Evolutionary conservation across 192 early-diverging fungal genomes (phyloP).

Genomic region (Gonapodya sp.): DNA sequence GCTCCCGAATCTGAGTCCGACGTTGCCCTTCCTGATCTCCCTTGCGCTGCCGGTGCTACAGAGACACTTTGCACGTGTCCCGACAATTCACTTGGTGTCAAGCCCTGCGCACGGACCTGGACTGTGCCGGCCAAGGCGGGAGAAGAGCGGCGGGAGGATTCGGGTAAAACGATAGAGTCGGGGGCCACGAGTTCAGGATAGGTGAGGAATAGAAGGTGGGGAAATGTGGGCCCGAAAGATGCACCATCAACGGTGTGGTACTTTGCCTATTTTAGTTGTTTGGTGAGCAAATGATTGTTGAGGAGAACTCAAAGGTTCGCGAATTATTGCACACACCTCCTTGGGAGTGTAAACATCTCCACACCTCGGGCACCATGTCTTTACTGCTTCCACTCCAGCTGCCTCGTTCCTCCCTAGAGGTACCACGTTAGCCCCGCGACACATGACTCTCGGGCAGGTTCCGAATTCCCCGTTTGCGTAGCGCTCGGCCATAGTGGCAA

Average conservation of each 20-base stretch:
- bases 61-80: too few relatives aligned
- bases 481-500: constrained; percentile 73
- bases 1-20: constrained; percentile 10
- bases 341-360: constrained; percentile 67
- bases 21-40: too few relatives aligned
- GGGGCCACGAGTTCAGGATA: constrained; percentile 65
- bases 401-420: constrained; percentile 65
- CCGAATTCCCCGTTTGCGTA: constrained; percentile 71
- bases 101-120: too few relatives aligned
- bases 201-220: constrained; percentile 80
- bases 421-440: constrained; percentile 46
- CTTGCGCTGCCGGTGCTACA: too few relatives aligned
- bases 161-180: constrained; percentile 17
- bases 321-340: constrained; percentile 57
- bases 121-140: too few relatives aligned
- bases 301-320: too few relatives aligned
- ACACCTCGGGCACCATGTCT: constrained; percentile 72
- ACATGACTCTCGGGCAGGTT: constrained; percentile 60
- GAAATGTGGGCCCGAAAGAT: constrained; percentile 92
- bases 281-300: too few relatives aligned
- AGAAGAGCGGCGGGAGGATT: neutral
- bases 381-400: constrained; percentile 56
- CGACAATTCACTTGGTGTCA: too few relatives aligned
- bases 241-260: constrained; percentile 55
- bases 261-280: too few relatives aligned